Evolutionary conservation across 225 moss, liverwort and hornwort genomes (phyloP).

Genomic region (Thuidium tamariscinum): DNA sequence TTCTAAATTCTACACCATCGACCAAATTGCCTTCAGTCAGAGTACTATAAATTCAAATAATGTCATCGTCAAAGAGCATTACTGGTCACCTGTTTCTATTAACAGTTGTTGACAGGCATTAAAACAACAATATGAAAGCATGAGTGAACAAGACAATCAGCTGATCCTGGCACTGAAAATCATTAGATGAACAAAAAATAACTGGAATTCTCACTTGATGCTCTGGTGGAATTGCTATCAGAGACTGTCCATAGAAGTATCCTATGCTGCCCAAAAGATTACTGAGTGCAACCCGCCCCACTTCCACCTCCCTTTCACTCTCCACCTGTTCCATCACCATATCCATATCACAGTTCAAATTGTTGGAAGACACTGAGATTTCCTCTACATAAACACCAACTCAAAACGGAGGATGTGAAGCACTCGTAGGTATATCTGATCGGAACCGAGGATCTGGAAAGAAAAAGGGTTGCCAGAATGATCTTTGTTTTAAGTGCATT

Average conservation of each 20-base stretch:
- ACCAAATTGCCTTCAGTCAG: neutral
- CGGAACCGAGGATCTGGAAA: neutral
- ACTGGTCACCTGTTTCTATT: neutral
- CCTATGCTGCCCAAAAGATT: slow-evolving; percentile 92
- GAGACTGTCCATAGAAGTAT: slow-evolving; percentile 87
- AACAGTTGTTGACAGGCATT: neutral
- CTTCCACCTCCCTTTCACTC: slow-evolving; percentile 65
- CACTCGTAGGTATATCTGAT: neutral
- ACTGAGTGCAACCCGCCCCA: slow-evolving; percentile 84
- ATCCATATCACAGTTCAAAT: neutral
- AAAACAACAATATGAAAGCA: neutral
- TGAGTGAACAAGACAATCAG: neutral
- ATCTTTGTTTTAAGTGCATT: neutral
- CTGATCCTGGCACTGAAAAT: neutral
- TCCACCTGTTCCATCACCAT: slow-evolving; percentile 33
- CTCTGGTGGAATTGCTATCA: slow-evolving; percentile 62
- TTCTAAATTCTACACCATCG: neutral
- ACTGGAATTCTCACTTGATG: slow-evolving; percentile 25
- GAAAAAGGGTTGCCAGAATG: neutral
- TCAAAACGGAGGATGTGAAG: neutral
- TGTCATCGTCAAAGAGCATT: neutral
- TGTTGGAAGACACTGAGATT: neutral
- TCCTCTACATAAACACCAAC: neutral
- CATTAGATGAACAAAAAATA: neutral
- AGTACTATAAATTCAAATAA: neutral